Evolutionary conservation across 768 basidiomycete genomes (phyloP).

Genomic region (Trametes cingulata): DNA sequence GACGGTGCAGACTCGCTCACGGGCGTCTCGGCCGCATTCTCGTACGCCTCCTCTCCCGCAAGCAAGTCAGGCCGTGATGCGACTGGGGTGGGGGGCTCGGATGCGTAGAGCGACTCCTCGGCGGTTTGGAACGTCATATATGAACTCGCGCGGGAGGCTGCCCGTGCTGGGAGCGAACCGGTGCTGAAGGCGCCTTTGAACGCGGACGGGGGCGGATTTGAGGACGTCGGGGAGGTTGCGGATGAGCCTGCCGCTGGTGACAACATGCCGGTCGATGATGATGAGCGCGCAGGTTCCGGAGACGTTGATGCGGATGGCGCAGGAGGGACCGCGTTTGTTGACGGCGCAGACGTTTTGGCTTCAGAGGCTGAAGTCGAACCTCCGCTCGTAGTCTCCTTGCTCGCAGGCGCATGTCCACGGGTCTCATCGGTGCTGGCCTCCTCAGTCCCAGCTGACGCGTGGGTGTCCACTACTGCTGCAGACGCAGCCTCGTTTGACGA

Average conservation of each 20-base stretch:
- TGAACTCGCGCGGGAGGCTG: constrained; percentile 30
- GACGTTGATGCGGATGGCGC: background rate
- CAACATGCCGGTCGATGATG: background rate
- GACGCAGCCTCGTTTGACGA: background rate
- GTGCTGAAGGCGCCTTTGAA: constrained; percentile 10
- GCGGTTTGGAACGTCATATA: constrained; percentile 30
- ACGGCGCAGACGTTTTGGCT: background rate
- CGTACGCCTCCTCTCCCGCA: constrained; percentile 13
- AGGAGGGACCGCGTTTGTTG: background rate
- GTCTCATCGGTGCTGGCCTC: too few relatives aligned
- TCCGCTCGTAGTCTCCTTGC: too few relatives aligned
- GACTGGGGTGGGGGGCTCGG: constrained; percentile 11
- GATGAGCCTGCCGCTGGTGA: background rate
- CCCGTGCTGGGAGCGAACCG: constrained; percentile 13
- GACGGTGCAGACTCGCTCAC: constrained; percentile 10
- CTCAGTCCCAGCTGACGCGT: background rate
- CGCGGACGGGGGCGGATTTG: constrained; percentile 17
- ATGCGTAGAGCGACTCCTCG: constrained; percentile 20
- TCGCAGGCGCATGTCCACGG: too few relatives aligned
- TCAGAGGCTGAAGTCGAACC: too few relatives aligned
- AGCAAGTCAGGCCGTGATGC: constrained; percentile 7
- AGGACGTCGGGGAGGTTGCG: background rate
- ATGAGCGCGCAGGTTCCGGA: background rate
- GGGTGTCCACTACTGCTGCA: background rate
- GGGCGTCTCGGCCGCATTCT: constrained; percentile 13